phyloP scores from a whole-genome alignment of 2,329 filamentous ascomycete genomes.

The Chaetomium sp. region DNA sequence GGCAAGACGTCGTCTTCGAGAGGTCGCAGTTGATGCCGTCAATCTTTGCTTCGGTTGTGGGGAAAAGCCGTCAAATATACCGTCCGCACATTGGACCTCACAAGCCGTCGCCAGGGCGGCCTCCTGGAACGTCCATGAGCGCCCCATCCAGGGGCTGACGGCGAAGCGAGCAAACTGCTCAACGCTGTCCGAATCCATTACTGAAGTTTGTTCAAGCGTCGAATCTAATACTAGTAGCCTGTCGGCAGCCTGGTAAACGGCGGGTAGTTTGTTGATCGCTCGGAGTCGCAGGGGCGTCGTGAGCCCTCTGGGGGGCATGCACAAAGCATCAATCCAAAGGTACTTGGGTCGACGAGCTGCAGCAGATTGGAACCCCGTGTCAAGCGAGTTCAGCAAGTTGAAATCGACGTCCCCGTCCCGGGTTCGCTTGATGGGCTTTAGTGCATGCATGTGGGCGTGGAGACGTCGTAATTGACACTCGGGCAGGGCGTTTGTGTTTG shows the following conservation, averaged over 20 bases:
- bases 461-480: constrained; percentile 20
- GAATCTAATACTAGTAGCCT: constrained; percentile 18
- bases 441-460: constrained; percentile 12
- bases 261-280: constrained; percentile 20
- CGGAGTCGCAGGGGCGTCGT: constrained; percentile 12
- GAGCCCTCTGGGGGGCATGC: constrained; percentile 15
- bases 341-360: constrained; percentile 11
- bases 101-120: constrained; percentile 13
- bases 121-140: constrained; percentile 19
- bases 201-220: constrained; percentile 13
- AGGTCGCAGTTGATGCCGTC: background rate
- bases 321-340: constrained; percentile 22
- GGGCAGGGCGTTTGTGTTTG: constrained; percentile 16
- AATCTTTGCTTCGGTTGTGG: constrained; percentile 7
- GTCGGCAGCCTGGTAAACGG: constrained; percentile 19
- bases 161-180: constrained; percentile 18
- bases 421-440: constrained; percentile 7
- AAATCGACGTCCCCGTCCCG: constrained; percentile 8
- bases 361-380: constrained; percentile 16
- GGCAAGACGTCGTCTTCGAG: background rate
- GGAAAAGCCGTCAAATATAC: constrained; percentile 17
- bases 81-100: constrained; percentile 21
- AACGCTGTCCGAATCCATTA: constrained; percentile 14
- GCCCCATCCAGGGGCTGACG: constrained; percentile 18
- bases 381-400: constrained; percentile 15